Evolutionary conservation across 2,329 filamentous ascomycete species (phyloP), one percentile per base, ranked within the genome.

Genomic region (Aspergillus transmontanensis): DNA sequence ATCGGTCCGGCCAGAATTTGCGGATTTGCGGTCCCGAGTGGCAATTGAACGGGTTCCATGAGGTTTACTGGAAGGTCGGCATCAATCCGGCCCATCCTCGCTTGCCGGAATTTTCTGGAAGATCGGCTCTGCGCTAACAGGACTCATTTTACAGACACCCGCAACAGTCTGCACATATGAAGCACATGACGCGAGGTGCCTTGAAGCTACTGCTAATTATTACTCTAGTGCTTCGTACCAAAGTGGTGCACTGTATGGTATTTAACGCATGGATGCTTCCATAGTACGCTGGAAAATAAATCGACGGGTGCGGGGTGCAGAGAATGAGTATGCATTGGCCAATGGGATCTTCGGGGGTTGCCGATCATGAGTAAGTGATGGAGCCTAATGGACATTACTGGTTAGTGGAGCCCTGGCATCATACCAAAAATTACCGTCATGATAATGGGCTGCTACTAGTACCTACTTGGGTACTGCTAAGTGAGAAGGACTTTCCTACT

Each of bases 281-380:
- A 14, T 43, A 23, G 23, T 39, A 32, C 30, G 57, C 21, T 16
- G 28, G 54, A 41, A 58, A 58, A 39, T n/a, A 55, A 60, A 50
- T 59, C 51, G 26, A 54, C 58, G 54, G 56, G 60, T 66, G 63
- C 63, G 63, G 65, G 63, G 65, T 65, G 63, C 63, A 65, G 63
- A 41, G 51, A 55, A 55, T 55, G n/a, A 55, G 30, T 34, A 54
- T 48, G 46, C 56, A 65, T 67, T 64, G 63, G 41, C 65, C 65
- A 67, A 65, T 67, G 32, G 59, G 43, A 34, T 39, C 26, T 23
- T n/a, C 34, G 48, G 28, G n/a, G 36, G 14, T 16, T 61, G 64
- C 62, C 59, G 64, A 66, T 66, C 64, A 43, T 61, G 58, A 59
- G 50, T 56, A 59, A 55, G 53, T 46, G 19, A n/a, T 23, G 43